Evolutionary conservation across 2,329 filamentous ascomycete genomes (phyloP).

Genomic region (Fusarium sororula): DNA sequence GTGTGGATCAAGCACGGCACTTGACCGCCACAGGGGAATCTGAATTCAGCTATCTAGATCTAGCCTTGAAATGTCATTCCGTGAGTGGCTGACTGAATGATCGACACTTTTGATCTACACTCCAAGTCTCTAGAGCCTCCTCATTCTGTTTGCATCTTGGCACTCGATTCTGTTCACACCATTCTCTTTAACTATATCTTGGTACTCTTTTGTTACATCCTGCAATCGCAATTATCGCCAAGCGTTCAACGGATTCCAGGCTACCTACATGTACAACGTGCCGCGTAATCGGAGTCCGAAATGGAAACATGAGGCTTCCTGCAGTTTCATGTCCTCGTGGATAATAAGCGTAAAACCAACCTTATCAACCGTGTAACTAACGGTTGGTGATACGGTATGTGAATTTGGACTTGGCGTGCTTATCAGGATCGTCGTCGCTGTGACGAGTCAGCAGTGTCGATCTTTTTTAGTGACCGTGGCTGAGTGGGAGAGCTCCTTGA

Average conservation of each 20-base stretch:
- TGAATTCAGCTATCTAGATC: slow-evolving; percentile 24
- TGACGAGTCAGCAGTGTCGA: slow-evolving; percentile 24
- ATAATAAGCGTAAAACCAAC: slow-evolving; percentile 35
- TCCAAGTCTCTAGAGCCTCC: background rate
- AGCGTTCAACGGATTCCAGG: background rate
- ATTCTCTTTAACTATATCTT: background rate
- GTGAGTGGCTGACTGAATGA: slow-evolving; percentile 14
- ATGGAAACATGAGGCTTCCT: slow-evolving; percentile 22
- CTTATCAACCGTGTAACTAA: slow-evolving; percentile 36
- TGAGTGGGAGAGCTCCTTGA: background rate
- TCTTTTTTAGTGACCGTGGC: slow-evolving; percentile 16
- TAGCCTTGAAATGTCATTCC: slow-evolving; percentile 28
- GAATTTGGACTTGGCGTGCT: slow-evolving; percentile 1
- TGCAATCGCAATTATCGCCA: slow-evolving; percentile 9
- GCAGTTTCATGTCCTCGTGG: slow-evolving; percentile 9
- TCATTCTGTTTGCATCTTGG: background rate
- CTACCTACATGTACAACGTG: slow-evolving; percentile 24
- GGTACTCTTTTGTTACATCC: no score
- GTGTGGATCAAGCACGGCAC: slow-evolving; percentile 30
- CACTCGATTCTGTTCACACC: no score
- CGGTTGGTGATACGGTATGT: background rate
- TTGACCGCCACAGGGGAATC: slow-evolving; percentile 24
- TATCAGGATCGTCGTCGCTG: slow-evolving; percentile 29
- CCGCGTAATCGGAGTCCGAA: slow-evolving; percentile 31
- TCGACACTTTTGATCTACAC: slow-evolving; percentile 13